Conservation (phyloP, 2,329 filamentous ascomycete species). For the Coniella lustricola region DNA sequence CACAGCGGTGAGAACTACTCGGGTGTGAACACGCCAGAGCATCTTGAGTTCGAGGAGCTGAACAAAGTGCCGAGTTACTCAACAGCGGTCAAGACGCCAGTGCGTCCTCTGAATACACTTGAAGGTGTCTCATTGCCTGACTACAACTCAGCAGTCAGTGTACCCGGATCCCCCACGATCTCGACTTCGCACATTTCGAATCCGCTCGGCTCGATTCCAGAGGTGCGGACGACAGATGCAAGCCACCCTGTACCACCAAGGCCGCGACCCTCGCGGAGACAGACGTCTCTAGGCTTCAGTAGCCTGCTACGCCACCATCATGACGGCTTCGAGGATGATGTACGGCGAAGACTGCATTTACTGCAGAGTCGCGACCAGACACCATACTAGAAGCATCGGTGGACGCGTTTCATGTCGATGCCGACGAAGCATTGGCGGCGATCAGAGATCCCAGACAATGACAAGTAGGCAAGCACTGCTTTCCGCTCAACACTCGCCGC, state of each 20-base stretch:
- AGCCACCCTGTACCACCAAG: slow-evolving; percentile 12
- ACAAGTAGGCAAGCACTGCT: not conserved
- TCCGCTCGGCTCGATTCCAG: slow-evolving; percentile 25
- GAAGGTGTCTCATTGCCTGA: slow-evolving; percentile 52
- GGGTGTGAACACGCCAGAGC: slow-evolving; percentile 48
- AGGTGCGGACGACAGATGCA: slow-evolving; percentile 20
- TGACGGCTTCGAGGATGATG: slow-evolving; percentile 24
- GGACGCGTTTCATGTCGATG: slow-evolving; percentile 10
- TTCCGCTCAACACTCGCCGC: not conserved
- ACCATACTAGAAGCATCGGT: slow-evolving; percentile 13
- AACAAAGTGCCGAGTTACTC: slow-evolving; percentile 72
- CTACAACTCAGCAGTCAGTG: slow-evolving; percentile 55
- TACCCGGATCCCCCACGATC: slow-evolving; percentile 41
- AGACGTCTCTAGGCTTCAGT: slow-evolving; percentile 20
- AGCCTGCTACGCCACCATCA: slow-evolving; percentile 18
- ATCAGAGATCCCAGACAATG: not conserved
- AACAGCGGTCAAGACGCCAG: slow-evolving; percentile 62
- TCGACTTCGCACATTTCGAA: slow-evolving; percentile 28
- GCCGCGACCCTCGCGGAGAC: slow-evolving; percentile 18
- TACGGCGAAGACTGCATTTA: slow-evolving; percentile 28
- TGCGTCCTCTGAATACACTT: slow-evolving; percentile 43
- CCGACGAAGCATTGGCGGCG: not conserved
- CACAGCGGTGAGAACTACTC: slow-evolving; percentile 46
- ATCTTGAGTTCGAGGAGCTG: slow-evolving; percentile 55
- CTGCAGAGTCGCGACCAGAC: slow-evolving; percentile 26